Evolutionary conservation across 208 protist genomes (phyloP), one percentile per base, ranked within the genome.

Genomic region (Porcisia hertigi): DNA sequence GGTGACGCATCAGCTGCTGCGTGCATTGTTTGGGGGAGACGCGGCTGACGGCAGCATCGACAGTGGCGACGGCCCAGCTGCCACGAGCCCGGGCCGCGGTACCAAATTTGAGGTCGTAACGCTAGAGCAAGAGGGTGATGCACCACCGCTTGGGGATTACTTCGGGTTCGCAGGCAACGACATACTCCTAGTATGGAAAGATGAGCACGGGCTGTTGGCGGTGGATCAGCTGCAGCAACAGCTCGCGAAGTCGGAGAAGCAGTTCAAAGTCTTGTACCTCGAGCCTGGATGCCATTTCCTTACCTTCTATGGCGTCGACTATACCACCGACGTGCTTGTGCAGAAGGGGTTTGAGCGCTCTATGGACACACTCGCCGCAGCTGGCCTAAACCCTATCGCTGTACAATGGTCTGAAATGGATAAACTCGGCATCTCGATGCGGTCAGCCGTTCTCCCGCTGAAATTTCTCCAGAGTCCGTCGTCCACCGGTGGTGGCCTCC

Each of bases 401-500:
- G 90, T 97, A 71, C 88, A 96, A 83, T 98, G 94, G 92, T 97
- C 94, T 25, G 94, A 98, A 78, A 95, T 98, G 91, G 92, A 96
- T 63, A 98, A 98, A 76, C 82, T 98, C 30, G 94, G 94, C 41
- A 88, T 98, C 52, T 98, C 94, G 14, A 98, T 98, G 91, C 88
- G 94, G 23, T 75, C 91, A 20, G 88, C 92, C 12, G 92, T 96
- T 57, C 76, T 98, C 59, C 85, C 88, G 62, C 75, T 98, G 18
- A 96, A 95, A 70, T 98, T 98, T 69, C 79, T 98, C 30, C 78
- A 93, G 66, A 79, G 87, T 34, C 87, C 84, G 52, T 73, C 79
- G 1, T 39, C 30, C 25, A 78, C 72, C 1, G 82, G 81, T 45
- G 91, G 93, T 45, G 91, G 93, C 25, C 72, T 95, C 77, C 76